Conservation (phyloP, 345 rosid genomes). For the Pugionium dolabratum region DNA sequence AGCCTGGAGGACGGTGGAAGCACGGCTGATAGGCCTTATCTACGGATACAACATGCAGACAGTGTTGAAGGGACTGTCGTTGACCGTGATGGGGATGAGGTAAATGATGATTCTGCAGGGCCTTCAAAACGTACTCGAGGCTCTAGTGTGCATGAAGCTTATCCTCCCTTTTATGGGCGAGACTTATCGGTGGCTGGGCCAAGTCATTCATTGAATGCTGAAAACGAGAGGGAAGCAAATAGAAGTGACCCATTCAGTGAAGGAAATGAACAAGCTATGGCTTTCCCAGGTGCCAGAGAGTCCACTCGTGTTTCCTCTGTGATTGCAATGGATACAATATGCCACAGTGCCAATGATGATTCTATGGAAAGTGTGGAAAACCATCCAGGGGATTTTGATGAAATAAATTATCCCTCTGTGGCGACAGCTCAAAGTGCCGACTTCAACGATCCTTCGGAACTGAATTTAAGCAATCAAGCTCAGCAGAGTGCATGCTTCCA, state of each 20-base stretch:
- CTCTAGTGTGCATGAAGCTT: slow-evolving; percentile 62
- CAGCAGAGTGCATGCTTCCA: slow-evolving; percentile 94
- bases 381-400: slow-evolving; percentile 76
- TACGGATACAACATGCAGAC: slow-evolving; percentile 75
- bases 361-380: slow-evolving; percentile 99
- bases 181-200: slow-evolving; percentile 90
- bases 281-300: slow-evolving; percentile 68
- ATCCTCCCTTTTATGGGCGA: slow-evolving; percentile 61
- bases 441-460: slow-evolving; percentile 83
- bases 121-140: slow-evolving; percentile 89
- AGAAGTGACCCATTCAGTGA: slow-evolving; percentile 61
- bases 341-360: slow-evolving; percentile 74
- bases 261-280: slow-evolving; percentile 60
- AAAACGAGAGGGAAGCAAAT: slow-evolving; percentile 62
- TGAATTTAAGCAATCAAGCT: slow-evolving; percentile 93
- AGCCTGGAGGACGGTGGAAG: slow-evolving; percentile 93
- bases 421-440: slow-evolving; percentile 70
- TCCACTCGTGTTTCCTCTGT: slow-evolving; percentile 94
- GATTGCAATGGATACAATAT: slow-evolving; percentile 95
- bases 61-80: slow-evolving; percentile 77
- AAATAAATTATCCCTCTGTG: slow-evolving; percentile 76
- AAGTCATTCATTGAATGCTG: slow-evolving; percentile 74
- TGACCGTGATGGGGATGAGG: slow-evolving; percentile 83
- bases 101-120: slow-evolving; percentile 81
- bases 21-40: slow-evolving; percentile 72